A percentile compares a stretch with the other conserved stretches of the same genome.
Evolutionary conservation across 1,284 basidiomycete species (phyloP).

Genomic region (Polyporus tsugae): DNA sequence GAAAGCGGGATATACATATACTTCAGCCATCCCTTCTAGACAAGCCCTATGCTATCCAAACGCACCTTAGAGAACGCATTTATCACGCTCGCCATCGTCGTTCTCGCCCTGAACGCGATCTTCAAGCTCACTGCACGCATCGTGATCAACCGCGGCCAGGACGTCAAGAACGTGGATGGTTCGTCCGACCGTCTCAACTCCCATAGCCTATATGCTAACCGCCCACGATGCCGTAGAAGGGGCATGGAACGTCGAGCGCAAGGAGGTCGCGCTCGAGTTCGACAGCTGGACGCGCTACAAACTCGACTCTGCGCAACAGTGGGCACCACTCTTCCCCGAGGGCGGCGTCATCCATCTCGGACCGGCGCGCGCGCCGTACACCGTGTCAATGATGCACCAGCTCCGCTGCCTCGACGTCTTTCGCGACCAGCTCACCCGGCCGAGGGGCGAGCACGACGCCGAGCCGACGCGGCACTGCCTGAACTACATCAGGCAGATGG

Average conservation of each 20-base stretch:
- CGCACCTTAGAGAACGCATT: neutral
- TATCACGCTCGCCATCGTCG: neutral
- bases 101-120: neutral
- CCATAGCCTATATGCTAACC: neutral
- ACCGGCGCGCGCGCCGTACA: slow-evolving; percentile 23
- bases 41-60: neutral
- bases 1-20: neutral
- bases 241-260: slow-evolving; percentile 17
- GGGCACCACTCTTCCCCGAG: slow-evolving; percentile 28
- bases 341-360: slow-evolving; percentile 31
- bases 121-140: neutral
- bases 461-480: slow-evolving; percentile 32
- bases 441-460: slow-evolving; percentile 12
- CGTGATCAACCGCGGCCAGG: neutral
- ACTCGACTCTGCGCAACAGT: slow-evolving; percentile 21
- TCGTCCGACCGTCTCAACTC: neutral
- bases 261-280: slow-evolving; percentile 22
- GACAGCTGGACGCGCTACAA: slow-evolving; percentile 32
- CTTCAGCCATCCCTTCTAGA: neutral
- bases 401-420: slow-evolving; percentile 35
- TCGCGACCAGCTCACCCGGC: slow-evolving; percentile 27
- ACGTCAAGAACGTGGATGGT: neutral
- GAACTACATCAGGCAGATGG: slow-evolving; percentile 34
- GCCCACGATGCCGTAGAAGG: neutral
- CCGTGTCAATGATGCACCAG: slow-evolving; percentile 36